A percentile compares a stretch with the other conserved stretches of the same genome.
Conservation (phyloP, 2,329 filamentous ascomycete species). For the Verticillium nonalfalfae region DNA sequence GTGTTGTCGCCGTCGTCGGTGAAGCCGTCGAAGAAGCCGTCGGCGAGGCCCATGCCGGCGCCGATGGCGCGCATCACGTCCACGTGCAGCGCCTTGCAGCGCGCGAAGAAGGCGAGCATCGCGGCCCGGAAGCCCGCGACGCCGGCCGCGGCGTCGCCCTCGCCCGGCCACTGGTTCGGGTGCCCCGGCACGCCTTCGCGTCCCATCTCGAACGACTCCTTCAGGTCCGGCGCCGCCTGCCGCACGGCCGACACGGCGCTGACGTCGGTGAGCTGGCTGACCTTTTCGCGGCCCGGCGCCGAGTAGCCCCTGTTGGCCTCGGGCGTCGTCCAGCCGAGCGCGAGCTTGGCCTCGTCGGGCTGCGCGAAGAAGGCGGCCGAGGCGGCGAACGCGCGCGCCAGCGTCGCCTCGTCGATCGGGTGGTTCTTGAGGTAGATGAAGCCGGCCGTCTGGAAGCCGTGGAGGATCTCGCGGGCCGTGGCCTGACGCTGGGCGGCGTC, state of each 20-base stretch:
- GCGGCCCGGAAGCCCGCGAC: constrained; percentile 57
- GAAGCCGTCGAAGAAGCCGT: constrained; percentile 69
- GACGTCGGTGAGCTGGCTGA: constrained; percentile 47
- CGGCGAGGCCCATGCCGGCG: constrained; percentile 67
- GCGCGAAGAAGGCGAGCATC: constrained; percentile 70
- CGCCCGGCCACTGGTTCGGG: constrained; percentile 72
- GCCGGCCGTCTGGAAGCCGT: constrained; percentile 78
- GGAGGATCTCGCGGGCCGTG: constrained; percentile 65
- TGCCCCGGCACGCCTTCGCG: constrained; percentile 50
- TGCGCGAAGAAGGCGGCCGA: constrained; percentile 69
- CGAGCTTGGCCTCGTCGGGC: constrained; percentile 55
- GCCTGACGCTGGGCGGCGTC: constrained; percentile 51
- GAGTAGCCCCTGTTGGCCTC: constrained; percentile 71
- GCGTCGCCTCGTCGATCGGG: constrained; percentile 54
- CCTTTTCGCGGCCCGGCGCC: constrained; percentile 64
- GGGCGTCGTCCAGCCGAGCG: constrained; percentile 64
- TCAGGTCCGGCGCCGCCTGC: constrained; percentile 54
- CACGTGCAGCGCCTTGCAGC: constrained; percentile 67
- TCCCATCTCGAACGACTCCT: constrained; percentile 61
- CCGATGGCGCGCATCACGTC: constrained; percentile 81
- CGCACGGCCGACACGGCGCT: constrained; percentile 53
- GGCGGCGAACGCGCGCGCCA: constrained; percentile 57
- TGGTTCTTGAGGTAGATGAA: constrained; percentile 87
- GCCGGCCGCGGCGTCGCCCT: constrained; percentile 18
- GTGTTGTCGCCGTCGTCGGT: constrained; percentile 66